Evolutionary conservation across 768 basidiomycete genomes (phyloP).

Genomic region (Russula sp.): DNA sequence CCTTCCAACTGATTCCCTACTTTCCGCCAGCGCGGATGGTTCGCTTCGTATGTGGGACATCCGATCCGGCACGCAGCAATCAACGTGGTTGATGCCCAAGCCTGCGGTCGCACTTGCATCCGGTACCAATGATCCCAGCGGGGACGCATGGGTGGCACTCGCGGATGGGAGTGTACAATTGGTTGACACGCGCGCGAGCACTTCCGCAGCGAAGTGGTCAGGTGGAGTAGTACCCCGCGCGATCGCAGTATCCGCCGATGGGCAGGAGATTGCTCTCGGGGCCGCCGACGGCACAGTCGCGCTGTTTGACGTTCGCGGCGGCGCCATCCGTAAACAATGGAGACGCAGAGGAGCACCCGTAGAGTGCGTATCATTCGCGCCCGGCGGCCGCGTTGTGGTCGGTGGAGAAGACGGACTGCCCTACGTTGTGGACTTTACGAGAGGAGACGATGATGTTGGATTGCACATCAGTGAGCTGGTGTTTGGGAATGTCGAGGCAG

Average conservation of each 20-base stretch:
- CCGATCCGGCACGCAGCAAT: slow-evolving; percentile 6
- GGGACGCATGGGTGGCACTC: slow-evolving; percentile 11
- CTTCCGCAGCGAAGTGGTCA: not conserved
- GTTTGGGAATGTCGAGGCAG: slow-evolving; percentile 21
- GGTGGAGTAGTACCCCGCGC: slow-evolving; percentile 8
- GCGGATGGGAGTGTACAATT: slow-evolving; percentile 9
- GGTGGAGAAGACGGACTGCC: slow-evolving; percentile 22
- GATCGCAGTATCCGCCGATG: slow-evolving; percentile 8
- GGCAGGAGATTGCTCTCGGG: slow-evolving; percentile 12
- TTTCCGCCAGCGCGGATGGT: slow-evolving; percentile 17
- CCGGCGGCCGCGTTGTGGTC: slow-evolving; percentile 9
- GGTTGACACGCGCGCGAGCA: slow-evolving; percentile 13
- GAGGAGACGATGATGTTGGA: not conserved
- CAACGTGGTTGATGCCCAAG: slow-evolving; percentile 11
- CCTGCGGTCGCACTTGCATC: not conserved
- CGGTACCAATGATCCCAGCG: not conserved
- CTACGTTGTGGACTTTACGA: slow-evolving; percentile 11
- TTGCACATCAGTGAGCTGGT: slow-evolving; percentile 17
- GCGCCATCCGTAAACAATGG: slow-evolving; percentile 11
- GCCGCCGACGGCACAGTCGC: slow-evolving; percentile 7
- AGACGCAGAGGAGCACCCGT: slow-evolving; percentile 11
- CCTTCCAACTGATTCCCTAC: slow-evolving; percentile 1
- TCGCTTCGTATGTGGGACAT: slow-evolving; percentile 20
- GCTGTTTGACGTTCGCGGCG: slow-evolving; percentile 14
- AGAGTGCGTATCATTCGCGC: slow-evolving; percentile 7